A percentile compares a stretch with the other conserved stretches of the same genome.
phyloP scores from a whole-genome alignment of 2,329 filamentous ascomycete species.

The Akanthomyces uredinophilus region DNA sequence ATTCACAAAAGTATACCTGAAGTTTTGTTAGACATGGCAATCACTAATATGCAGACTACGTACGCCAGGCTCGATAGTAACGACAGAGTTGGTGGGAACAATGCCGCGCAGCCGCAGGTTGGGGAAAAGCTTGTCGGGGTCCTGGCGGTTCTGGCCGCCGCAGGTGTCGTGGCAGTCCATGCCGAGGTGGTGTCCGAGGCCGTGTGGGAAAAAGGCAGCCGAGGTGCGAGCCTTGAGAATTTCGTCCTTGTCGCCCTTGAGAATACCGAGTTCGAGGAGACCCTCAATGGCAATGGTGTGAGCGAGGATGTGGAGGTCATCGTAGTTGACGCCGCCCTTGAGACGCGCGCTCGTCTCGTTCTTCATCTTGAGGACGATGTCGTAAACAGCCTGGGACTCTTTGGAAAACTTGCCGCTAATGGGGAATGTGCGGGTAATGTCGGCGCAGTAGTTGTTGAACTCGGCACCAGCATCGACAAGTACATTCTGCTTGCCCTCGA shows the following conservation, averaged over 20 bases:
- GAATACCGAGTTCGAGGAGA: conserved; percentile 67
- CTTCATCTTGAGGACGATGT: conserved; percentile 85
- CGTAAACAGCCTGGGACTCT: conserved; percentile 70
- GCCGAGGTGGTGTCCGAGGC: conserved; percentile 83
- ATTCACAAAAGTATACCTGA: conserved; percentile 83
- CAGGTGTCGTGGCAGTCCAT: conserved; percentile 90
- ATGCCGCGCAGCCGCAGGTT: conserved; percentile 76
- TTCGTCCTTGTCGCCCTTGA: conserved; percentile 62
- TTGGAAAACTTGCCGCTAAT: conserved; percentile 65
- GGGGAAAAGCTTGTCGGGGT: conserved; percentile 77
- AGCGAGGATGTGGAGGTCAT: conserved; percentile 73
- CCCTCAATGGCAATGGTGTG: conserved; percentile 80
- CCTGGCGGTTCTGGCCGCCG: conserved; percentile 70
- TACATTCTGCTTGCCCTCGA: conserved; percentile 69
- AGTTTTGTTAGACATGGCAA: background rate
- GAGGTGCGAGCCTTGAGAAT: conserved; percentile 76
- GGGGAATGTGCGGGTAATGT: conserved; percentile 81
- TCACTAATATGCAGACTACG: conserved; percentile 28
- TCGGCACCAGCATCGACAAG: conserved; percentile 81
- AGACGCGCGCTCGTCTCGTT: conserved; percentile 67
- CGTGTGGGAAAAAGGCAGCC: conserved; percentile 87
- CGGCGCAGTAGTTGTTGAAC: conserved; percentile 66
- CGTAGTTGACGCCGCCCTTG: conserved; percentile 71
- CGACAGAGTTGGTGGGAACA: conserved; percentile 72
- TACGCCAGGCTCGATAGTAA: conserved; percentile 92